Conservation (phyloP, 2,329 filamentous ascomycete genomes). For the Cordyceps javanica region DNA sequence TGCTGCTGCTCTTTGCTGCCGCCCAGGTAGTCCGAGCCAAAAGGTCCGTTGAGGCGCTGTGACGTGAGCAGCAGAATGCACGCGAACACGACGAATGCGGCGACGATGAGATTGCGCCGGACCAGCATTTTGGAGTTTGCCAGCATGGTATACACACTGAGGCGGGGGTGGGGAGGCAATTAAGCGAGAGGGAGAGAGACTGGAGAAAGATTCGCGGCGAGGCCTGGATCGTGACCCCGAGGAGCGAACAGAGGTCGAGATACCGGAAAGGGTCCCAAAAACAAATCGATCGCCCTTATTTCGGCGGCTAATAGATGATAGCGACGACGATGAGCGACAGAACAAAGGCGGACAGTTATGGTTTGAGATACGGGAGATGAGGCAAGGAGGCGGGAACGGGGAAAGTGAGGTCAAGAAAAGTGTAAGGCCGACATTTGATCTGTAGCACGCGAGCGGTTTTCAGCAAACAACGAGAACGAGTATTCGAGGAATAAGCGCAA, state of each 20-base stretch:
- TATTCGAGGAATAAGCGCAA: not conserved
- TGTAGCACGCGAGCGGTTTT: not conserved
- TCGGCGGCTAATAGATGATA: not conserved
- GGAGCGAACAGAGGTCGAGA: no score
- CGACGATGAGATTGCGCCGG: conserved; percentile 23
- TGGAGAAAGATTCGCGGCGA: not conserved
- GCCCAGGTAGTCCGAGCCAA: conserved; percentile 18
- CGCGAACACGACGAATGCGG: conserved; percentile 23
- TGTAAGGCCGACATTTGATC: not conserved
- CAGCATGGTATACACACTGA: conserved; percentile 10
- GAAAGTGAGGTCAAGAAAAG: not conserved
- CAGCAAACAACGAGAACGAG: not conserved
- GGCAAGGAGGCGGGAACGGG: not conserved
- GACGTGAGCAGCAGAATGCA: conserved; percentile 28
- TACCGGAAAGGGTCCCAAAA: no score
- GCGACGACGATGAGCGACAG: no score
- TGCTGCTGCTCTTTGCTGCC: not conserved
- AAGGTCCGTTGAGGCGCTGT: conserved; percentile 23
- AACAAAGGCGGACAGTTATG: not conserved
- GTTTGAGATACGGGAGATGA: not conserved
- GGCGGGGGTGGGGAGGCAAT: no score
- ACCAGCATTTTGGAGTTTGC: conserved; percentile 22
- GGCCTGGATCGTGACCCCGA: not conserved
- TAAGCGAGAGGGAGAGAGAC: not conserved
- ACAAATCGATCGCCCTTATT: no score